Base-by-base conservation (phyloP, 2,329 filamentous ascomycete genomes). In the Fusarium sambucinum region DNA sequence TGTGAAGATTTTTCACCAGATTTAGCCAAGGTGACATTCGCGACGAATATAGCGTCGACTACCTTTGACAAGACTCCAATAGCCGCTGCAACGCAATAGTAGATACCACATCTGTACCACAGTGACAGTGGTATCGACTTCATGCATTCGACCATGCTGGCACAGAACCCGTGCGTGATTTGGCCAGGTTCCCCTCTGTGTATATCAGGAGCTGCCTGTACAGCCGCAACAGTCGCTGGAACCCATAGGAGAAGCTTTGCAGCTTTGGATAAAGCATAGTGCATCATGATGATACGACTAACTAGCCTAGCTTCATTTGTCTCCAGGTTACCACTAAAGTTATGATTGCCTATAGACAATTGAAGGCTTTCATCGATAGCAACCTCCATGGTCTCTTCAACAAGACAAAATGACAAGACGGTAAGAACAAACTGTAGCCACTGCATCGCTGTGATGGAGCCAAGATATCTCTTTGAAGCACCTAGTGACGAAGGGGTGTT, bases 401-500 rank as follows among this genome's bases (percentile, higher is more conserved):
- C 2, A 1, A 55, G 2, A 11, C 14, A 6, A 6, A 37, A 38
- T 6, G 9, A 6, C 3, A 25, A 3, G 25, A 19, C 2, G 6
- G 32, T 12, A 13, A n/a, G 9, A 2, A 52, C 11, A 5, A 60
- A 60, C 5, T 30, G 42, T 0, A 53, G 1, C 44, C 44, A 60
- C 4, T 60, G 25, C 4, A 32, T 44, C 6, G 12, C 3, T 2
- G 30, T 30, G 11, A 44, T 3, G 2, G 30, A 52, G 0, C 55
- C 30, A 14, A 60, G 16, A 4, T 37, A 35, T 11, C 23, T 32
- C 2, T 16, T 25, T 0, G n/a, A 38, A 14, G 25, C 5, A n/a
- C 8, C 17, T 9, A 29, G 5, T 1, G 25, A 12, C 1, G 3
- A 6, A 0, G 30, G 1, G 1, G 2, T 2, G 0, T 38, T 17